Base-by-base conservation (phyloP, 768 basidiomycete genomes). In the Termitomyces sp. region DNA sequence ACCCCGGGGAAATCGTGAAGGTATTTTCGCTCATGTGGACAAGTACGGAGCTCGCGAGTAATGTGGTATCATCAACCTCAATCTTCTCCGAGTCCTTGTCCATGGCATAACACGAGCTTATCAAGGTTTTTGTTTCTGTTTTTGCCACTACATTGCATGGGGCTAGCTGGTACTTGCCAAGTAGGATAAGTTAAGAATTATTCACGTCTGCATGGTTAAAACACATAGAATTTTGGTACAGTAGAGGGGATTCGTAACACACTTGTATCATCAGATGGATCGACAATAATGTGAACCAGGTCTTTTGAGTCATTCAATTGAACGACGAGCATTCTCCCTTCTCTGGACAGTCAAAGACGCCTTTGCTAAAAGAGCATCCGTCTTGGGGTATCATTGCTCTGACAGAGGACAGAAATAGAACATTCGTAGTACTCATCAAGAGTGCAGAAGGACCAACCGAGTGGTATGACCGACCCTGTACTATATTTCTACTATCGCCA, bases 11-110 rank as follows among this genome's bases (percentile, higher is more conserved):
- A 16, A 56, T 2, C 55, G 55, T 18, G 32, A 56, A 30, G 55
- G 55, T 35, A 16, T 48, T 23, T 56, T 47, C 4, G 55, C 55
- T 36, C 46, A 56, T 35, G 55, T 56, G 4, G 55, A 56, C n/a
- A 44, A 56, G 44, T 56, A 56, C 16, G 47, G 44, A 18, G 55
- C 55, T 57, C 57, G 49, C 9, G n/a, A 20, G 12, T 32, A 32
- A 32, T 32, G 32, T 32, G 32, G 32, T 32, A 32, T 32, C 32
- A n/a, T 43, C 14, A 13, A 30, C 30, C 30, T 32, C 30, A 9
- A 18, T 49, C 48, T 26, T n/a, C 28, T 4, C 16, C 8, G n/a
- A 23, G 43, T 44, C 18, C 7, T 5, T 35, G 33, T 35, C 33
- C 23, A 28, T 26, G 26, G 26, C 23, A 23, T 30, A 30, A 9